Conservation (phyloP, 305 asterid species). For the Salvia sclarea region DNA sequence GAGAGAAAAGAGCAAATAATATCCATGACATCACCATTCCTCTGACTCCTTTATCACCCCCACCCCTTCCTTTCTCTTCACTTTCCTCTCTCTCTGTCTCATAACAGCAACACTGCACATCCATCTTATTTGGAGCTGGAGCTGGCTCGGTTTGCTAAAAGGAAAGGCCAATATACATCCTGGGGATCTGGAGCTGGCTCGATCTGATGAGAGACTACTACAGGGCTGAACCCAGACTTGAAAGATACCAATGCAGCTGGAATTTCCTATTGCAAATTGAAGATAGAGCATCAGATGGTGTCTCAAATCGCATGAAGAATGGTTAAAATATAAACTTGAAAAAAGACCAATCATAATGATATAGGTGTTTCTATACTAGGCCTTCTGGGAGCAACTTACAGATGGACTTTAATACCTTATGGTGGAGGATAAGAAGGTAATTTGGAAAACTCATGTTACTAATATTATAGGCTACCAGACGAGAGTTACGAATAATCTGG, state of each 20-base stretch:
- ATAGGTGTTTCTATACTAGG: too few relatives aligned
- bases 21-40: too few relatives aligned
- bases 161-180: constrained; percentile 96
- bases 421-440: too few relatives aligned
- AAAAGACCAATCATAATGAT: too few relatives aligned
- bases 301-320: background rate
- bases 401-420: background rate
- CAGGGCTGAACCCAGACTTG: constrained; percentile 79
- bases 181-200: constrained; percentile 93
- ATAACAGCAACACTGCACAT: constrained; percentile 60
- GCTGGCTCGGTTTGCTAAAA: too few relatives aligned
- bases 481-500: too few relatives aligned
- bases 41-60: too few relatives aligned
- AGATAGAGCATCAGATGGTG: constrained; percentile 26
- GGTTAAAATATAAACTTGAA: too few relatives aligned
- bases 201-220: constrained; percentile 58
- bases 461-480: background rate
- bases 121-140: constrained; percentile 82
- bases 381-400: background rate
- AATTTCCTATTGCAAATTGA: constrained; percentile 56
- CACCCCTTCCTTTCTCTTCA: too few relatives aligned
- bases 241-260: constrained; percentile 94
- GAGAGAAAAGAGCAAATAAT: too few relatives aligned
- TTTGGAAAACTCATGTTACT: background rate
- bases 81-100: too few relatives aligned